These are phyloP conservation scores for Hirschioporus abietinus DNA, from an alignment of 768 basidiomycete genomes.

Conservation along the genomic window DNA sequence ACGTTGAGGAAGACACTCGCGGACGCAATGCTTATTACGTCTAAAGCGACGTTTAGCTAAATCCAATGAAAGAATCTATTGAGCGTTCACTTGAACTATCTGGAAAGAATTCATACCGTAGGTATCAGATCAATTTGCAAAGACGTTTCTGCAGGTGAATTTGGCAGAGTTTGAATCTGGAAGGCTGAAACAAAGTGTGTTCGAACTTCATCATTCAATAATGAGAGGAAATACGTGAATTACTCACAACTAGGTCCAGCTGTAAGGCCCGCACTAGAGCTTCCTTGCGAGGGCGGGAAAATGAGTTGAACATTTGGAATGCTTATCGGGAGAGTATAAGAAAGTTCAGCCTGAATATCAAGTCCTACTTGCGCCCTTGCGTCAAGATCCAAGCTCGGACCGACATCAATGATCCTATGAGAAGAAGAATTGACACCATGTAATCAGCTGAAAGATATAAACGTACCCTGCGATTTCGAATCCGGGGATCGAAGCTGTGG, in stretches of 20 bases:
- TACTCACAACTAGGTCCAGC: constrained; percentile 39
- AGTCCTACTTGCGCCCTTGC: constrained; percentile 27
- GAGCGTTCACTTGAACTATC: constrained; percentile 5
- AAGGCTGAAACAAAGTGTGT: constrained; percentile 25
- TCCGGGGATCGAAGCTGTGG: constrained; percentile 38
- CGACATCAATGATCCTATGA: constrained; percentile 39
- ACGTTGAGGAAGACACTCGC: constrained; percentile 36
- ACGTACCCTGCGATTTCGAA: constrained; percentile 45
- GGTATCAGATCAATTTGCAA: constrained; percentile 47
- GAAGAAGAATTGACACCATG: not conserved
- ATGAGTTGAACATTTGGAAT: constrained; percentile 34
- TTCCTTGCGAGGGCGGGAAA: constrained; percentile 35
- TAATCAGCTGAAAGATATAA: not conserved
- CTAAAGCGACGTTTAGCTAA: constrained; percentile 38
- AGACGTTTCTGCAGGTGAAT: constrained; percentile 33
- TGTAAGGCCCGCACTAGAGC: constrained; percentile 24
- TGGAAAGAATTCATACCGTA: constrained; percentile 10
- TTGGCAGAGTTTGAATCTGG: constrained; percentile 34
- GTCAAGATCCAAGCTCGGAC: constrained; percentile 24
- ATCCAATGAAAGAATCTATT: not conserved
- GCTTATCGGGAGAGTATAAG: constrained; percentile 39
- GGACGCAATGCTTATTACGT: constrained; percentile 30
- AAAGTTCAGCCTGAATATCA: constrained; percentile 34
- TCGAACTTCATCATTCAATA: not conserved
- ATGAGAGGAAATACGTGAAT: not conserved